These are phyloP conservation scores for Oemleria cerasiformis DNA, from an alignment of 306 rosid species.

Conservation along the genomic window DNA sequence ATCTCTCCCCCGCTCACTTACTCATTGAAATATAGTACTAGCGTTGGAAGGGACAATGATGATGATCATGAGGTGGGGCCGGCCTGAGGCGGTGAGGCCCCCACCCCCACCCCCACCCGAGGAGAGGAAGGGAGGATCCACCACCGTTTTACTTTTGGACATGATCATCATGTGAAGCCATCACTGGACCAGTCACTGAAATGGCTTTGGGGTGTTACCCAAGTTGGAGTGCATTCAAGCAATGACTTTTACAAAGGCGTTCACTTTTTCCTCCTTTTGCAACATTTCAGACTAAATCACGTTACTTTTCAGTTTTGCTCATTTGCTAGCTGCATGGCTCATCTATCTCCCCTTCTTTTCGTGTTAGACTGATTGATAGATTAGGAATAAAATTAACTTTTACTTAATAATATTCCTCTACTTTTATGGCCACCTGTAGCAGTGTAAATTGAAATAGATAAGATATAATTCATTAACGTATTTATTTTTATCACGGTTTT, in stretches of 20 bases:
- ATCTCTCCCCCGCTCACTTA: too few relatives aligned
- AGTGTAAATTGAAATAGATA: too few relatives aligned
- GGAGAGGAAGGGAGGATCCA: neutral
- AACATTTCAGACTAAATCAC: slow-evolving; percentile 22
- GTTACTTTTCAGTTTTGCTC: slow-evolving; percentile 20
- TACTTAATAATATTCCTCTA: too few relatives aligned
- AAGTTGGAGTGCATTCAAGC: slow-evolving; percentile 50
- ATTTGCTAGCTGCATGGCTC: neutral
- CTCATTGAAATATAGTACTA: too few relatives aligned
- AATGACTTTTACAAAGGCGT: slow-evolving; percentile 48
- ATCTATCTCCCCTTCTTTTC: neutral
- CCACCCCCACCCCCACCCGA: too few relatives aligned
- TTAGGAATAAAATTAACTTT: neutral
- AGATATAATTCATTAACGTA: too few relatives aligned
- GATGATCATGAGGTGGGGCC: too few relatives aligned
- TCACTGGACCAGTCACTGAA: slow-evolving; percentile 25
- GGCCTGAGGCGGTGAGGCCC: too few relatives aligned
- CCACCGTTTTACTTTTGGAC: neutral
- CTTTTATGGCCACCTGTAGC: too few relatives aligned
- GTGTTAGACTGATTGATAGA: neutral
- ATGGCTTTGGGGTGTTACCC: slow-evolving; percentile 32
- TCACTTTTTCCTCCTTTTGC: slow-evolving; percentile 43
- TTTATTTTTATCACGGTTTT: too few relatives aligned
- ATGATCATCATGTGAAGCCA: slow-evolving; percentile 46
- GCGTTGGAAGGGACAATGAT: too few relatives aligned